A percentile compares a stretch with the other conserved stretches of the same genome.
Evolutionary conservation across 805 yeast species (phyloP).

Genomic region (Wickerhamiella australiensis): DNA sequence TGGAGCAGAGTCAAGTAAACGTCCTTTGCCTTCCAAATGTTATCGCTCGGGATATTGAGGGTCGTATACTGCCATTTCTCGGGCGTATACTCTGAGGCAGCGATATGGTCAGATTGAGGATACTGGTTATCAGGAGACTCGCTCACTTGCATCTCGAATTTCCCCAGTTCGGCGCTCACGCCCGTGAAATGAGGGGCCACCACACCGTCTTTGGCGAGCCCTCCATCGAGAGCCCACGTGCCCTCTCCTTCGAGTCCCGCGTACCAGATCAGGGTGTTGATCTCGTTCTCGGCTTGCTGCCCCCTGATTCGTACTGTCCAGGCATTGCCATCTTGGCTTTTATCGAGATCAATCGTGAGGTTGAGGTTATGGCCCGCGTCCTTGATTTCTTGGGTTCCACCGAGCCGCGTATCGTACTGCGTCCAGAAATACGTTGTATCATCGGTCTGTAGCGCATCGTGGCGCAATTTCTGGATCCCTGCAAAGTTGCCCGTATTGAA

Average conservation of each 20-base stretch:
- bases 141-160: constrained; percentile 47
- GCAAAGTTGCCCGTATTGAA: constrained; percentile 48
- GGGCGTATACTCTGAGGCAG: constrained; percentile 21
- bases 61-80: constrained; percentile 52
- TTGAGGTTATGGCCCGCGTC: constrained; percentile 55
- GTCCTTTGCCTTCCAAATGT: constrained; percentile 69
- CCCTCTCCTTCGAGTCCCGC: constrained; percentile 59
- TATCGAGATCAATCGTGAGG: constrained; percentile 62
- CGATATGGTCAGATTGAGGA: constrained; percentile 41
- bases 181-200: constrained; percentile 38
- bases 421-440: constrained; percentile 70
- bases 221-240: constrained; percentile 24
- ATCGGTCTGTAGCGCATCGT: constrained; percentile 62
- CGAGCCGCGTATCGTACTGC: constrained; percentile 73
- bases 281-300: constrained; percentile 34
- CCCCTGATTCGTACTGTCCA: constrained; percentile 77
- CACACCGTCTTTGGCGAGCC: constrained; percentile 22
- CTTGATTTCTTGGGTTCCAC: constrained; percentile 66
- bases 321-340: constrained; percentile 51
- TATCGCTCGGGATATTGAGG: constrained; percentile 55
- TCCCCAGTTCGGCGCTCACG: constrained; percentile 49
- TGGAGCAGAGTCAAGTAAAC: constrained; percentile 56
- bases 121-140: constrained; percentile 40
- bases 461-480: constrained; percentile 50
- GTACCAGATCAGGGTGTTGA: constrained; percentile 63